Conservation (phyloP, 371 early-diverging fungal species). For the Lichtheimia hyalospora region DNA sequence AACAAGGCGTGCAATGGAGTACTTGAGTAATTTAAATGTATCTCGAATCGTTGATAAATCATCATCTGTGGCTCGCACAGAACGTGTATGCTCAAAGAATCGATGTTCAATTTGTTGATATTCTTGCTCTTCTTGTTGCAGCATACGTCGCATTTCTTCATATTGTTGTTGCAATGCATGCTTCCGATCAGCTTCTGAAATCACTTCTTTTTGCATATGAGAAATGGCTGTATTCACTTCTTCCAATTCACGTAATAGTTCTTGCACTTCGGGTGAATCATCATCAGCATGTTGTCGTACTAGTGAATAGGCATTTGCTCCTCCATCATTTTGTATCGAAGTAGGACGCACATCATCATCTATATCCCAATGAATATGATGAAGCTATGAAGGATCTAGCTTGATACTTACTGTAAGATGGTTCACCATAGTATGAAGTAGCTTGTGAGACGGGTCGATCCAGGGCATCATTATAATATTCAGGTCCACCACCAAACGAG, state of each 20-base stretch:
- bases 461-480: neutral
- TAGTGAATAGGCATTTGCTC: neutral
- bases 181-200: slow-evolving; percentile 31
- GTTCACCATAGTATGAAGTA: slow-evolving; percentile 8
- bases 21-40: slow-evolving; percentile 55
- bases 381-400: too few relatives aligned
- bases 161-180: slow-evolving; percentile 30
- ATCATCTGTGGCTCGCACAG: slow-evolving; percentile 63
- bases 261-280: slow-evolving; percentile 17
- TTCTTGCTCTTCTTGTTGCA: slow-evolving; percentile 42
- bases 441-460: slow-evolving; percentile 15
- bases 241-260: slow-evolving; percentile 36
- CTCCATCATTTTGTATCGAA: neutral
- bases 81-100: slow-evolving; percentile 57
- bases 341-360: too few relatives aligned
- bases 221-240: slow-evolving; percentile 34
- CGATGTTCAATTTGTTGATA: slow-evolving; percentile 50
- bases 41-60: slow-evolving; percentile 65
- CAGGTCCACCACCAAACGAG: neutral
- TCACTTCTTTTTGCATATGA: slow-evolving; percentile 26
- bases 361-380: too few relatives aligned
- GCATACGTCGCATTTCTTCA: slow-evolving; percentile 32
- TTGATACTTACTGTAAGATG: too few relatives aligned
- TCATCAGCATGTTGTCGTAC: slow-evolving; percentile 5
- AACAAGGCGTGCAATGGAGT: slow-evolving; percentile 53